These are phyloP conservation scores for Nymphaea thermarum DNA, from an alignment of 164 flowering plant species.

Conservation along the genomic window DNA sequence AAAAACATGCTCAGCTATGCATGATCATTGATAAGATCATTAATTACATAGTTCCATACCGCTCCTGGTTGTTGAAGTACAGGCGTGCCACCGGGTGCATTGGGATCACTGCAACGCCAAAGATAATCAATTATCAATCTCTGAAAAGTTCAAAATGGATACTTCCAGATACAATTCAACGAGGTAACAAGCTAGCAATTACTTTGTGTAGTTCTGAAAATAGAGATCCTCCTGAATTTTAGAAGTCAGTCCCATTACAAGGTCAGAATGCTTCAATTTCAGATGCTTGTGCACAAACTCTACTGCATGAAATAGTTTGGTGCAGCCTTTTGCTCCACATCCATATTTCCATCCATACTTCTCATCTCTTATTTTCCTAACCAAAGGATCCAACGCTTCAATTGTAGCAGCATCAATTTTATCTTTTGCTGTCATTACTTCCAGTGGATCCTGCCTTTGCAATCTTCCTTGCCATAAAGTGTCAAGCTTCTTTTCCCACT, in stretches of 20 bases:
- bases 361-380: conserved; percentile 95
- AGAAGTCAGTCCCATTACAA: conserved; percentile 70
- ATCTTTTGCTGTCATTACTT: conserved; percentile 86
- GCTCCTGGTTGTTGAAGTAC: conserved; percentile 67
- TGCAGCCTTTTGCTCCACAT: conserved; percentile 99
- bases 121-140: background rate
- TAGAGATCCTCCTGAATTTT: conserved; percentile 93
- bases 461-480: conserved; percentile 79
- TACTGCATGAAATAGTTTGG: conserved; percentile 96
- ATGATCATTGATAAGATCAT: background rate
- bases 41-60: conserved; percentile 29
- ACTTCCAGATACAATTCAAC: background rate
- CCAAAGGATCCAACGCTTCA: conserved; percentile 82
- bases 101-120: conserved; percentile 56
- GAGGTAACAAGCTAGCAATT: conserved; percentile 14
- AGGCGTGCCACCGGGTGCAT: conserved; percentile 98
- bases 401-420: conserved; percentile 83
- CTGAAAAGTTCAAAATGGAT: background rate
- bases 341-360: conserved; percentile 99
- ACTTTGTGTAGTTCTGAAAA: conserved; percentile 95
- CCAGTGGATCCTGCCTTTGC: conserved; percentile 80
- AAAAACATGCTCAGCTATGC: background rate
- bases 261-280: conserved; percentile 83
- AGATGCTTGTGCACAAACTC: conserved; percentile 98
- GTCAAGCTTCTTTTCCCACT: conserved; percentile 91